Evolutionary conservation across 345 rosid species (phyloP).

Genomic region (Lumnitzera littorea): DNA sequence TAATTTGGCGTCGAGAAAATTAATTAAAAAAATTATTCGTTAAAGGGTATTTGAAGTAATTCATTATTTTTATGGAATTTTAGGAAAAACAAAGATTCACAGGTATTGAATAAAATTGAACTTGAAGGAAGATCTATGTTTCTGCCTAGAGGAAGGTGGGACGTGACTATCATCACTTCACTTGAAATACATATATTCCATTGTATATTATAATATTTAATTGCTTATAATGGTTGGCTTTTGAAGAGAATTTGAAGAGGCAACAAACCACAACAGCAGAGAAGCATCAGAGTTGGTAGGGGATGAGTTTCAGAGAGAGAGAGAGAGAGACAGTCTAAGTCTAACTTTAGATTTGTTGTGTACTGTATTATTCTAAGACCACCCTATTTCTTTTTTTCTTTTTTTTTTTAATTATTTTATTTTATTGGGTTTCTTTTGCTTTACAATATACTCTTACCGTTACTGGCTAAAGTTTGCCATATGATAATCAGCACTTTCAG

Average conservation of each 20-base stretch:
- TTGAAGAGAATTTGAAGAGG: conserved; percentile 8
- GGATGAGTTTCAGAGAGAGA: not conserved
- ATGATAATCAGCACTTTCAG: too few species aligned
- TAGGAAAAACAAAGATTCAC: conserved; percentile 4
- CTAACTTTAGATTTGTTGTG: too few species aligned
- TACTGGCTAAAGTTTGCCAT: too few species aligned
- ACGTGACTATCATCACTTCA: conserved; percentile 51
- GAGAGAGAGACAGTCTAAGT: not conserved
- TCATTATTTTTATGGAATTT: not conserved
- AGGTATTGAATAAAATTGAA: conserved; percentile 41
- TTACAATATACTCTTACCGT: too few species aligned
- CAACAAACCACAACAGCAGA: conserved; percentile 3
- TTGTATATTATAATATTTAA: not conserved
- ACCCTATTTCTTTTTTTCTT: too few species aligned
- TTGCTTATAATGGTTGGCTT: conserved; percentile 15
- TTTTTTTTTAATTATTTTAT: too few species aligned
- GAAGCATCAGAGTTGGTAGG: conserved; percentile 5
- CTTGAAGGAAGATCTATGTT: conserved; percentile 54
- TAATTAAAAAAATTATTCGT: too few species aligned
- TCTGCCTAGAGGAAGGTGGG: conserved; percentile 30
- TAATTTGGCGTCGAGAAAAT: too few species aligned
- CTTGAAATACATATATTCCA: conserved; percentile 1
- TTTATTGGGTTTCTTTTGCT: too few species aligned
- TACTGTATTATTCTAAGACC: too few species aligned
- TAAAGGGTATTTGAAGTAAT: too few species aligned